These are phyloP conservation scores for Beta corolliflora DNA, from an alignment of 179 eudicot species.

Conservation along the genomic window DNA sequence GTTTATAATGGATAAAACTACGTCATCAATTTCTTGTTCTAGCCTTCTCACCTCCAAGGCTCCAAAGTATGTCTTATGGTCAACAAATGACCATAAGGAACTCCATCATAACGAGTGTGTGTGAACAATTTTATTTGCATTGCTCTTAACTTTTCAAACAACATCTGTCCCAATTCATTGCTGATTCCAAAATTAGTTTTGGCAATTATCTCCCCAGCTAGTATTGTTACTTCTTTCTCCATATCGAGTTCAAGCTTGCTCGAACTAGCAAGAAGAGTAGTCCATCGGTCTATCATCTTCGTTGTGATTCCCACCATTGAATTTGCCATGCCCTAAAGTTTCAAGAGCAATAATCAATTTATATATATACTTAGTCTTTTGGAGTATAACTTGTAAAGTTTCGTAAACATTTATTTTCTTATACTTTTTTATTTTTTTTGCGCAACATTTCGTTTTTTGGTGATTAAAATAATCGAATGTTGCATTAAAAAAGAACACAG, in stretches of 20 bases:
- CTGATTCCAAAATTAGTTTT: conserved; percentile 73
- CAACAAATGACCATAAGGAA: conserved; percentile 62
- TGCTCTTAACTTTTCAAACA: conserved; percentile 58
- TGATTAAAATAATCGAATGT: too few relatives aligned
- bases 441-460: too few relatives aligned
- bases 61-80: conserved; percentile 44
- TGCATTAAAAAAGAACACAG: neutral
- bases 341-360: neutral
- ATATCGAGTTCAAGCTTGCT: conserved; percentile 57
- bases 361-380: neutral
- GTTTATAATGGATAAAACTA: conserved; percentile 50
- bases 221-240: conserved; percentile 59
- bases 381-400: too few relatives aligned
- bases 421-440: too few relatives aligned
- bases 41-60: conserved; percentile 57
- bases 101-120: conserved; percentile 71
- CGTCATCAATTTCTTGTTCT: conserved; percentile 65
- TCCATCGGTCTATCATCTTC: conserved; percentile 66
- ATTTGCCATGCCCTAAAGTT: conserved; percentile 66
- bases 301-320: conserved; percentile 69
- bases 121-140: conserved; percentile 70
- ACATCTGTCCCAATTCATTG: conserved; percentile 40
- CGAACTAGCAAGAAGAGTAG: conserved; percentile 30
- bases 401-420: too few relatives aligned
- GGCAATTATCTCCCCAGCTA: conserved; percentile 85